A percentile compares a stretch with the other conserved stretches of the same genome.
Conservation (phyloP, 2,329 filamentous ascomycete species). For the Lanzia echinophila region DNA sequence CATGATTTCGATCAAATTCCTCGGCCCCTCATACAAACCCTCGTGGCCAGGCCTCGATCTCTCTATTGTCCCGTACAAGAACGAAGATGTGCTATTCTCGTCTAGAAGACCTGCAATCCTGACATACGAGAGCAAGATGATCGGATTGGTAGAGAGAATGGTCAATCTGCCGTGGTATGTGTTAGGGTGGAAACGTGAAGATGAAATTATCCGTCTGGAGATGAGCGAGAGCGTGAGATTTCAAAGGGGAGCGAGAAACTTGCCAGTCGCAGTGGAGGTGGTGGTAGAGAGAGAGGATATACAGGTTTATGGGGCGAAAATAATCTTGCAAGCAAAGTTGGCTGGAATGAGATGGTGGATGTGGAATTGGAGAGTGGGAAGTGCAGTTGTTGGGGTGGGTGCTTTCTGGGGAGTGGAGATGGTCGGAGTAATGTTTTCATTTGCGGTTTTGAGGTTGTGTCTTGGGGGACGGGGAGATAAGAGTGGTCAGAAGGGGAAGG, state of each 20-base stretch:
- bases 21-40: conserved; percentile 39
- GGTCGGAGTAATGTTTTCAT: conserved; percentile 57
- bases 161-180: conserved; percentile 64
- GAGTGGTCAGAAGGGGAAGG: conserved; percentile 21
- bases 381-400: conserved; percentile 60
- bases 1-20: conserved; percentile 77
- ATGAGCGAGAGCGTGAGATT: conserved; percentile 74
- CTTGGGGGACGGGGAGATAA: conserved; percentile 18
- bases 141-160: conserved; percentile 54
- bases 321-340: conserved; percentile 69
- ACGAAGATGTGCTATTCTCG: conserved; percentile 43
- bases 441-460: conserved; percentile 41
- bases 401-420: conserved; percentile 76
- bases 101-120: conserved; percentile 72
- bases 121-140: conserved; percentile 65
- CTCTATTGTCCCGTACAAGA: neutral
- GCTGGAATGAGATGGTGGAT: conserved; percentile 76
- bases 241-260: conserved; percentile 27
- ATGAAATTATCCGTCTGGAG: conserved; percentile 54
- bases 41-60: conserved; percentile 11
- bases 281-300: conserved; percentile 44
- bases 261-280: conserved; percentile 49
- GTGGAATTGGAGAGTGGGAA: conserved; percentile 71
- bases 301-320: conserved; percentile 66
- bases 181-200: conserved; percentile 57